Evolutionary conservation across 2,329 filamentous ascomycete species (phyloP), one percentile per base, ranked within the genome.

Genomic region (Neospermospora avenae): DNA sequence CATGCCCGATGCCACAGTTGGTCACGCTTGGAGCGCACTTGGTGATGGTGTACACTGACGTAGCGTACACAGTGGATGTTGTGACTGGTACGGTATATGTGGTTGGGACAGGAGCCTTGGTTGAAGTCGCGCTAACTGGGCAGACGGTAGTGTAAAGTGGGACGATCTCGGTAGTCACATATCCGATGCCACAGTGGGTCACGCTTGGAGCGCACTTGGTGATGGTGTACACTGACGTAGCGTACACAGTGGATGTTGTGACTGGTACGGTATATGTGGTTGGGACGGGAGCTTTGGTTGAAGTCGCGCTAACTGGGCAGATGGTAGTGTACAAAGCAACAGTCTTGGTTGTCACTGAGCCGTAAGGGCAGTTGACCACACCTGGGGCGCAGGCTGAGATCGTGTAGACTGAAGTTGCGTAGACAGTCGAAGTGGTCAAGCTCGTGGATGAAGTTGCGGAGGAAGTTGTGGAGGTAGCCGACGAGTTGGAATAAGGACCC

Each of bases 91-190:
- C 11, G 28, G 28, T 10, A 31, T 6, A 5, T 31, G 28, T 22
- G 22, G 39, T 44, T 13, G 35, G n/a, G 6, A 55, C 53, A n/a
- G n/a, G n/a, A n/a, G n/a, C n/a, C n/a, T n/a, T n/a, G n/a, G n/a
- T n/a, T n/a, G n/a, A n/a, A n/a, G n/a, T n/a, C n/a, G n/a, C n/a
- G n/a, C n/a, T n/a, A n/a, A n/a, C n/a, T n/a, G 54, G 54, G 34
- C 54, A 56, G 42, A 56, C 28, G 13, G 54, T 56, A 6, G 54
- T 56, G 35, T 56, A 56, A n/a, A 55, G 39, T 10, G 53, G 24
- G 3, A 55, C 25, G 18, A 44, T 55, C 28, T 55, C 31, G 7
- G 53, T 55, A 14, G 42, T 44, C 7, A 45, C 53, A 13, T 55
- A 28, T 31, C 53, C 53, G 4, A 55, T 16, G 13, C 25, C 34